Evolutionary conservation across 306 rosid species (phyloP).

Genomic region (Malus orientalis): DNA sequence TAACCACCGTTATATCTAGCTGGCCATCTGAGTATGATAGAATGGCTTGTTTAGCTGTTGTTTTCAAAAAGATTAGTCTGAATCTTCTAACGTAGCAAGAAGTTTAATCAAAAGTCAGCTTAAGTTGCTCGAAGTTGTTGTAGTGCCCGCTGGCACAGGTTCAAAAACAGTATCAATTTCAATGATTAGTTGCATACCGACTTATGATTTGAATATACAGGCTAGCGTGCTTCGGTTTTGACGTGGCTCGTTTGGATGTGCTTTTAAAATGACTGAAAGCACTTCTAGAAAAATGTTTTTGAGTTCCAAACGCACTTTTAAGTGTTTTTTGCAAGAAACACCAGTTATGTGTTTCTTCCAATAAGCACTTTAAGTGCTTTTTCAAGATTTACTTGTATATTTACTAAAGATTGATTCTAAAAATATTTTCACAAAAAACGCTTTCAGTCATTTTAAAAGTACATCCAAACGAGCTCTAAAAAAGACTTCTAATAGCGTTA

Average conservation of each 20-base stretch:
- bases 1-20: neutral
- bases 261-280: neutral
- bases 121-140: slow-evolving; percentile 15
- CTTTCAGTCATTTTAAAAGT: too few relatives aligned
- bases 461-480: too few relatives aligned
- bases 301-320: too few relatives aligned
- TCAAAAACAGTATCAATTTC: slow-evolving; percentile 9
- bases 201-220: neutral
- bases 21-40: neutral
- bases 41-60: neutral
- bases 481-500: neutral
- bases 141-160: slow-evolving; percentile 7
- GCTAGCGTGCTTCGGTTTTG: neutral
- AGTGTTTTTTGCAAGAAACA: too few relatives aligned
- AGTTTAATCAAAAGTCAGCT: neutral
- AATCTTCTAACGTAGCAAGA: neutral
- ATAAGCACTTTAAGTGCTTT: too few relatives aligned
- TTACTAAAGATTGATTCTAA: too few relatives aligned
- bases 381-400: too few relatives aligned
- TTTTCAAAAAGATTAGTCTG: neutral
- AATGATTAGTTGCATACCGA: neutral
- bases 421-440: too few relatives aligned
- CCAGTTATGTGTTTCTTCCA: too few relatives aligned
- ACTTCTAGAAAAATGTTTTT: too few relatives aligned
- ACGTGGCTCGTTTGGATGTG: neutral